Conservation (phyloP, 257 asterid genomes). For the Eucommia ulmoides region DNA sequence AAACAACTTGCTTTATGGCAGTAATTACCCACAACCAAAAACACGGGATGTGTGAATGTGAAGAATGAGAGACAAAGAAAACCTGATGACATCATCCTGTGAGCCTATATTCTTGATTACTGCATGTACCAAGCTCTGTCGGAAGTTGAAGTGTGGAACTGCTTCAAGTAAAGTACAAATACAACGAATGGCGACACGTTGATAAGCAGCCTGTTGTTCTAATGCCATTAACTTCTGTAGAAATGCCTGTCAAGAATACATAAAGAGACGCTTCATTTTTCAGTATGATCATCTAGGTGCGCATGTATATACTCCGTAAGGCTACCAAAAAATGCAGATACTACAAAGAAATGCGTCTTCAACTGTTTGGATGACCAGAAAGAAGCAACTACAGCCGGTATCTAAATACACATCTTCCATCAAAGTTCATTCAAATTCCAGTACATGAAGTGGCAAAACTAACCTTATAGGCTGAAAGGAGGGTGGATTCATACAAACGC, state of each 20-base stretch:
- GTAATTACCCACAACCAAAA: too few relatives aligned
- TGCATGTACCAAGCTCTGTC: slow-evolving; percentile 59
- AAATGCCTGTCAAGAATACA: slow-evolving; percentile 44
- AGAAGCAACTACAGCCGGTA: neutral
- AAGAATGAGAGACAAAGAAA: slow-evolving; percentile 4
- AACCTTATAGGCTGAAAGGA: slow-evolving; percentile 85
- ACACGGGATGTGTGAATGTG: too few relatives aligned
- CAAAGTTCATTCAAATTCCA: neutral
- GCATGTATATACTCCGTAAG: too few relatives aligned
- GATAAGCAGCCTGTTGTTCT: slow-evolving; percentile 47
- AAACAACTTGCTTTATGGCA: too few relatives aligned
- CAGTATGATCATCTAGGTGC: slow-evolving; percentile 14
- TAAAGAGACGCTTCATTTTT: slow-evolving; percentile 9
- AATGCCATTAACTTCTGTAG: slow-evolving; percentile 65
- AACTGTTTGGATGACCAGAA: too few relatives aligned
- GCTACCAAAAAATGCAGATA: too few relatives aligned
- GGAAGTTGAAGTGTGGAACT: slow-evolving; percentile 86
- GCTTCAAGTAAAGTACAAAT: slow-evolving; percentile 75
- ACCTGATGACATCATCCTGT: slow-evolving; percentile 78
- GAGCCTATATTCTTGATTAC: slow-evolving; percentile 72
- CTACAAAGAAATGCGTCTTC: too few relatives aligned
- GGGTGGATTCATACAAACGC: slow-evolving; percentile 70
- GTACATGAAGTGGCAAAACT: neutral
- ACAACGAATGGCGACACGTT: slow-evolving; percentile 73
- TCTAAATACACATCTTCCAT: neutral